Conservation (phyloP, 2,329 filamentous ascomycete genomes). For the Elsinoe fawcettii region DNA sequence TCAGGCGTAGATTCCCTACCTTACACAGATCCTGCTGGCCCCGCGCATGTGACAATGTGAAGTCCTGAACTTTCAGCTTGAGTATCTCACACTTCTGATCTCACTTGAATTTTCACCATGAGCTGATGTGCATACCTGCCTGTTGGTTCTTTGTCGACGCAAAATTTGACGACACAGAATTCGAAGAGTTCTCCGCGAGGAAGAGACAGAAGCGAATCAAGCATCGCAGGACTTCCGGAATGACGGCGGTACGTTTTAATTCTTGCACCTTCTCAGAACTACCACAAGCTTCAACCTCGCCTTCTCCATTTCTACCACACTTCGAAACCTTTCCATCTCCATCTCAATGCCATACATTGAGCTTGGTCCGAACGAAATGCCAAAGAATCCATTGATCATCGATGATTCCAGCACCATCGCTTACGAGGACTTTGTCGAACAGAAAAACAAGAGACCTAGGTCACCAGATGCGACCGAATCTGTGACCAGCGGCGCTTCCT, state of each 20-base stretch:
- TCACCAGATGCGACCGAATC: constrained; percentile 7
- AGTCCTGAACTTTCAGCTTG: background rate
- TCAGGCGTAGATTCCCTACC: too few species aligned
- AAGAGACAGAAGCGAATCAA: background rate
- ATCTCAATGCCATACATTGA: constrained; percentile 11
- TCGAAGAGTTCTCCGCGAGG: background rate
- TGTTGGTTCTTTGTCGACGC: constrained; percentile 13
- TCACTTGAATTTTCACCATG: background rate
- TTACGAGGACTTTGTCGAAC: constrained; percentile 15
- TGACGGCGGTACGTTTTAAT: constrained; percentile 4
- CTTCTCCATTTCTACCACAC: background rate
- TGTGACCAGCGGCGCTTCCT: constrained; percentile 1
- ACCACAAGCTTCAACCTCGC: background rate
- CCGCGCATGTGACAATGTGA: background rate
- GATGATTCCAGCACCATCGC: constrained; percentile 16
- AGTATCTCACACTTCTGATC: background rate
- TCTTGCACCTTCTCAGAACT: background rate
- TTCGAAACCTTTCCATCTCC: background rate
- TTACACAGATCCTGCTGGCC: background rate
- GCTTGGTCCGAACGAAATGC: background rate
- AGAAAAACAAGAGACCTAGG: constrained; percentile 3
- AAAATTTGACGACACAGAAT: constrained; percentile 10
- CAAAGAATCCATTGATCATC: constrained; percentile 1
- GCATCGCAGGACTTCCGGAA: background rate
- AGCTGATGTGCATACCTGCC: constrained; percentile 11